Percentiles rank a stretch among this genome's conserved stretches.
Evolutionary conservation across 352 stramenopile species (phyloP).

Genomic region (Pythium diclinum): DNA sequence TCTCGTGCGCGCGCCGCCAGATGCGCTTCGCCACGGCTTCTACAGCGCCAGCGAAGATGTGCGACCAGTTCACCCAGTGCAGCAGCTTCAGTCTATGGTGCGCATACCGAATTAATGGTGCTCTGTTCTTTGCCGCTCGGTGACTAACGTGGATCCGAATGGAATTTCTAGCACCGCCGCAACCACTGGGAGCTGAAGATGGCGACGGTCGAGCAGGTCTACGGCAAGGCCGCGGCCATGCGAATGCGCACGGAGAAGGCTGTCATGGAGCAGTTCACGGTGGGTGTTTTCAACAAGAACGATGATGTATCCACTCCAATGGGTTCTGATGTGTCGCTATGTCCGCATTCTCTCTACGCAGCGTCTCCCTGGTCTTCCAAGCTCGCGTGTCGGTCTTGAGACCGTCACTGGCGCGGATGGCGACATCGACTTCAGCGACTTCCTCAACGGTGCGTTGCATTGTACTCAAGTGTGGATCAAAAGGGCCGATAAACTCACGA

Average conservation of each 20-base stretch:
- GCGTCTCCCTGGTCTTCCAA: slow-evolving; percentile 81
- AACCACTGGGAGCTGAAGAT: slow-evolving; percentile 88
- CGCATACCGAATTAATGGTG: background rate
- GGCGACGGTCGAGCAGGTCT: slow-evolving; percentile 85
- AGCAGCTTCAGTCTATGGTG: slow-evolving; percentile 79
- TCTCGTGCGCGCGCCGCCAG: slow-evolving; percentile 76
- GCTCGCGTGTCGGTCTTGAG: slow-evolving; percentile 70
- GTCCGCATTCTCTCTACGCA: slow-evolving; percentile 18
- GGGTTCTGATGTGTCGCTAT: background rate
- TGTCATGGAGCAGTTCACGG: slow-evolving; percentile 82
- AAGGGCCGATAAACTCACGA: too few species aligned
- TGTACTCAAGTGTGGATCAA: background rate
- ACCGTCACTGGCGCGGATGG: slow-evolving; percentile 79
- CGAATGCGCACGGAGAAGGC: slow-evolving; percentile 85
- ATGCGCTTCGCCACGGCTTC: slow-evolving; percentile 80
- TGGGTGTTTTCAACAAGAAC: slow-evolving; percentile 22
- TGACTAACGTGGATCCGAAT: background rate
- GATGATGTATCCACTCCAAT: background rate
- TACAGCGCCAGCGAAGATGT: slow-evolving; percentile 81
- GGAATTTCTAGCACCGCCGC: slow-evolving; percentile 44
- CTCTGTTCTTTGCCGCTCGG: too few species aligned
- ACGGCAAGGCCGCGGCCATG: slow-evolving; percentile 87
- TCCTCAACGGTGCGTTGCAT: slow-evolving; percentile 63
- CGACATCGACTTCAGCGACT: slow-evolving; percentile 76
- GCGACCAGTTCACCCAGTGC: slow-evolving; percentile 78